Conservation (phyloP, 1,284 basidiomycete genomes). For the Pyrrhoderma noxium region DNA sequence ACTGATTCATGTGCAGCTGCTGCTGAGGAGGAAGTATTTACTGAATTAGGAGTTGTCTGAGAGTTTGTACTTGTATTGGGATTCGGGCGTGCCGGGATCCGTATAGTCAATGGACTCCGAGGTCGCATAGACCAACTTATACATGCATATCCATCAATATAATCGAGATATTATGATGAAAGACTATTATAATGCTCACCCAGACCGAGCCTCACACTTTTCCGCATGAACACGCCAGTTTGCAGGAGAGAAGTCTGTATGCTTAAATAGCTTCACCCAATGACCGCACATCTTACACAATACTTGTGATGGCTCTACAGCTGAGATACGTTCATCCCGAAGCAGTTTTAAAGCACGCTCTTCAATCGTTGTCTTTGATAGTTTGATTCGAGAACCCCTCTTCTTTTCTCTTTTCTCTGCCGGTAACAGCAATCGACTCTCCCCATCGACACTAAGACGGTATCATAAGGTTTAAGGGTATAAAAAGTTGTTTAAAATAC, state of each 20-base stretch:
- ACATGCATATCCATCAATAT: not conserved
- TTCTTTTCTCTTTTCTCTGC: no score
- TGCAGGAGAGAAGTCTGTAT: conserved; percentile 14
- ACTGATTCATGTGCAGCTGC: not conserved
- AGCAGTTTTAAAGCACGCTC: conserved; percentile 12
- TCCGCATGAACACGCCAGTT: conserved; percentile 17
- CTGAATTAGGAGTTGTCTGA: not conserved
- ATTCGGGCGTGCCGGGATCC: not conserved
- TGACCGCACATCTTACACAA: conserved; percentile 18
- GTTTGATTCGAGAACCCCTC: no score
- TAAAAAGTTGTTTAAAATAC: not conserved
- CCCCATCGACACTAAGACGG: no score
- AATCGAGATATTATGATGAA: not conserved
- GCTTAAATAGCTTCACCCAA: conserved; percentile 18
- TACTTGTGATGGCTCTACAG: conserved; percentile 17
- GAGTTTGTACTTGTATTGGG: not conserved
- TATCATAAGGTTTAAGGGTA: no score
- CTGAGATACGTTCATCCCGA: conserved; percentile 13
- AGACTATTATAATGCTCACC: conserved; percentile 4
- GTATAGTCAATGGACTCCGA: not conserved
- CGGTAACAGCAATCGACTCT: no score
- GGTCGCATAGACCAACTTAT: conserved; percentile 13
- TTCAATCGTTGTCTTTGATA: not conserved
- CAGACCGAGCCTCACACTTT: conserved; percentile 14
- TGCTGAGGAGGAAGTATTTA: not conserved